Conservation (phyloP, 768 basidiomycete genomes). For the Mycena galericulata region DNA sequence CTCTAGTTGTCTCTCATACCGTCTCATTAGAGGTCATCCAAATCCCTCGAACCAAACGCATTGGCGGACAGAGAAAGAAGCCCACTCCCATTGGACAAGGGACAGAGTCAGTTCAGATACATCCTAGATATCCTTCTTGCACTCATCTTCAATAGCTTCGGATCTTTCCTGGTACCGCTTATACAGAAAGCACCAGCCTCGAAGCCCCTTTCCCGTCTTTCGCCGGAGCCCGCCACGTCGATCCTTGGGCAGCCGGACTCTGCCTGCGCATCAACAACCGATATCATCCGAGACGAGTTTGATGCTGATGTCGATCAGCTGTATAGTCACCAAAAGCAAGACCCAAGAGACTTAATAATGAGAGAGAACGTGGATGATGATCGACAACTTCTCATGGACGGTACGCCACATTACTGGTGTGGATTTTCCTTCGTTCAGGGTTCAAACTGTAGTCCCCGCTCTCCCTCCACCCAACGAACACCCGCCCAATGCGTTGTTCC, state of each 20-base stretch:
- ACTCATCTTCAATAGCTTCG: constrained; percentile 44
- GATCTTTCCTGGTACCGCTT: constrained; percentile 52
- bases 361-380: constrained; percentile 66
- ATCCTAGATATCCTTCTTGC: not conserved
- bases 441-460: constrained; percentile 61
- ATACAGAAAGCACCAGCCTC: constrained; percentile 26
- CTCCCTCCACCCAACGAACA: constrained; percentile 67
- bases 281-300: constrained; percentile 34
- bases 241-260: constrained; percentile 46
- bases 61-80: constrained; percentile 52
- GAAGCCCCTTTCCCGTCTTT: constrained; percentile 23
- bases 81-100: constrained; percentile 43
- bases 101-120: constrained; percentile 19
- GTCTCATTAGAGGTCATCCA: constrained; percentile 58
- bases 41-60: constrained; percentile 64
- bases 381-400: constrained; percentile 64
- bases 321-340: constrained; percentile 43
- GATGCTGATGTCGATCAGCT: constrained; percentile 48
- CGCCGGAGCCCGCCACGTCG: constrained; percentile 43
- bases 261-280: constrained; percentile 3
- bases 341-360: constrained; percentile 56
- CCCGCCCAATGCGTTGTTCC: constrained; percentile 43
- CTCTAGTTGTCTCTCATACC: constrained; percentile 1
- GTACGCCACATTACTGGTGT: no score
- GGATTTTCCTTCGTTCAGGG: no score